These are phyloP conservation scores for Pisolithus albus DNA, from an alignment of 768 basidiomycete genomes.

Conservation along the genomic window DNA sequence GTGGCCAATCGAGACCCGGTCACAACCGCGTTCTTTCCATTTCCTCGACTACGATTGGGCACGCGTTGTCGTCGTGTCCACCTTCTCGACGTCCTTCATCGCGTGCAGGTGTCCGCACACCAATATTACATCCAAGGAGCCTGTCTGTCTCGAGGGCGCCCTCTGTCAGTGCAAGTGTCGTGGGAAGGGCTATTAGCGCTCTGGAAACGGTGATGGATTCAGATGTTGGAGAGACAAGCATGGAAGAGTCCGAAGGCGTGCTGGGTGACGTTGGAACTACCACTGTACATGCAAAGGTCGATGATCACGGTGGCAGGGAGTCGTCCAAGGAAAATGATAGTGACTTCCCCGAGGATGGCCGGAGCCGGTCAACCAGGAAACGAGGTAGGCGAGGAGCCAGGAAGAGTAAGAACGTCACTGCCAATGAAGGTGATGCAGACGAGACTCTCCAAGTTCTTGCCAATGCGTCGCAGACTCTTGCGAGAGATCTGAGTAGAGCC, in stretches of 20 bases:
- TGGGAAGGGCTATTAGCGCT: slow-evolving; percentile 36
- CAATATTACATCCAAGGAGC: slow-evolving; percentile 46
- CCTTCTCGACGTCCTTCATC: slow-evolving; percentile 68
- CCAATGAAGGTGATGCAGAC: slow-evolving; percentile 30
- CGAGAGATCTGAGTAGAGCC: slow-evolving; percentile 73
- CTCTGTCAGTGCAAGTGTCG: slow-evolving; percentile 44
- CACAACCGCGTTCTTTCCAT: slow-evolving; percentile 56
- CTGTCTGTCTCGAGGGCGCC: slow-evolving; percentile 50
- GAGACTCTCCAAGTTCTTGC: slow-evolving; percentile 66
- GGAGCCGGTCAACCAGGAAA: slow-evolving; percentile 61
- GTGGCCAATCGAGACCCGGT: slow-evolving; percentile 25
- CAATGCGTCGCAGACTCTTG: slow-evolving; percentile 73
- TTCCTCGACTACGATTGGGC: slow-evolving; percentile 52
- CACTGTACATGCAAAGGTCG: slow-evolving; percentile 34
- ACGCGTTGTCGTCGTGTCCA: slow-evolving; percentile 57
- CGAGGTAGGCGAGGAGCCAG: slow-evolving; percentile 80
- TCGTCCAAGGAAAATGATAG: slow-evolving; percentile 14
- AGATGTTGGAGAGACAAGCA: slow-evolving; percentile 17
- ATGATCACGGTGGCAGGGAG: slow-evolving; percentile 4
- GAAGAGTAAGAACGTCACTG: slow-evolving; percentile 51
- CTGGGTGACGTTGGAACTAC: slow-evolving; percentile 20
- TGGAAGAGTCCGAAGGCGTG: slow-evolving; percentile 37
- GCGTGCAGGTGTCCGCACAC: slow-evolving; percentile 51
- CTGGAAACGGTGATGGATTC: slow-evolving; percentile 46
- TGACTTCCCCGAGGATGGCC: slow-evolving; percentile 29